These are phyloP conservation scores for Gossypium anomalum DNA, from an alignment of 345 rosid species.

Conservation along the genomic window DNA sequence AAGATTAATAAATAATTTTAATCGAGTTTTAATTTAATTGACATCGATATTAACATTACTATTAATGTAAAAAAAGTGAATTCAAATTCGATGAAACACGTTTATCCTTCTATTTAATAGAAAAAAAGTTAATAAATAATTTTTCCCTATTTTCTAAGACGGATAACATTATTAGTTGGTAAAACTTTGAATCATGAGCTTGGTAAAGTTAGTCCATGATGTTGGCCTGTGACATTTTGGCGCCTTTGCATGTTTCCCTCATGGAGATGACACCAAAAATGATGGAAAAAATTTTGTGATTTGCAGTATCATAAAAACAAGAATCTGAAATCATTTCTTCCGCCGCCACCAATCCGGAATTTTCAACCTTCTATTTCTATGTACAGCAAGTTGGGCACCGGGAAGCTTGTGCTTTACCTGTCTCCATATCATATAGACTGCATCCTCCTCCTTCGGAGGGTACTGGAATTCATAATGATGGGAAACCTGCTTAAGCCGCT, in stretches of 20 bases:
- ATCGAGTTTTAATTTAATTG: too few species aligned
- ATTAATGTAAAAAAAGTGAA: too few species aligned
- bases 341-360: constrained; percentile 80
- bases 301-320: constrained; percentile 28
- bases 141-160: too few species aligned
- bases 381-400: constrained; percentile 54
- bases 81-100: accelerated
- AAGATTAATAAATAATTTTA: too few species aligned
- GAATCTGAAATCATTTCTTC: constrained; percentile 27
- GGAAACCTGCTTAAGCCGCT: constrained; percentile 53
- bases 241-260: constrained; percentile 10
- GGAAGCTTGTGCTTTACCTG: constrained; percentile 78
- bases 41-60: too few species aligned
- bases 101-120: too few species aligned
- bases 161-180: not conserved
- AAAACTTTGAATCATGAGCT: not conserved
- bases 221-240: constrained; percentile 9
- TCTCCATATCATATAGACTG: constrained; percentile 85
- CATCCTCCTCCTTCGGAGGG: constrained; percentile 78
- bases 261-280: not conserved
- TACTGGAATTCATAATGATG: constrained; percentile 74
- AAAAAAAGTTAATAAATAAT: too few species aligned
- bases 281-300: constrained; percentile 24
- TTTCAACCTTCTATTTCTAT: constrained; percentile 75
- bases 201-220: constrained; percentile 8